Base-by-base conservation (phyloP, 495 filamentous ascomycete species). In the Penicillium maclennaniae region DNA sequence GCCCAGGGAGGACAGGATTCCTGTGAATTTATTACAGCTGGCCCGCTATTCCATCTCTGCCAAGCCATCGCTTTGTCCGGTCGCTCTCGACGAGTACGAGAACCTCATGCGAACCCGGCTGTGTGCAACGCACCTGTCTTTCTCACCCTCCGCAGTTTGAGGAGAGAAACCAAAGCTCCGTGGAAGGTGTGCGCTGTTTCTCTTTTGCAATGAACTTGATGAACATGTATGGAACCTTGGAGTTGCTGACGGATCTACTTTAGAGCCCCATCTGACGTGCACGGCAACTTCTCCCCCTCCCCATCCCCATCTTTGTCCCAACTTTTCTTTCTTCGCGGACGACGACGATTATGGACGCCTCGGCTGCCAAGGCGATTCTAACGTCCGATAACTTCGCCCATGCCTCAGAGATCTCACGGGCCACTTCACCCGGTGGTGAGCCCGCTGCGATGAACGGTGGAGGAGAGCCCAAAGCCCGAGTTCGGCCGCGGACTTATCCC, bases 401-500 rank as follows among this genome's bases (percentile, higher is more conserved):
- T 74, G 72, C 56, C 46, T 68, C 73, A 48, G 79, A 81, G 54
- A 71, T 80, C 41, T 86, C 84, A 43, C 75, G 84, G 54, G 84
- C 82, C 34, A 85, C 84, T 38, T 84, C 84, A 14, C 86, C 86
- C 21, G 86, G 85, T 54, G 82, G 77, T 55, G 82, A 83, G 51
- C 80, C 82, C 63, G 67, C 68, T 42, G 76, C 72, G 43, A 56
- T 71, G 52, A 79, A 83, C 55, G 77, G 81, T 49, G 74, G 77
- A 41, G 74, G 68, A 45, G 71, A 78, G 44, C 77, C 78, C 26
- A 79, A 82, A 63, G 75, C 79, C 38, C 86, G 93, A 37, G 87
- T 87, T 68, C 85, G 91, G 49, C 89, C 90, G 31, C 85, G 92
- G 47, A 96, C 93, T 36, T 99, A 89, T 67, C 90, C 89, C 47